Conservation (phyloP, 2,329 filamentous ascomycete species). For the Pseudocercospora fijiensis region DNA sequence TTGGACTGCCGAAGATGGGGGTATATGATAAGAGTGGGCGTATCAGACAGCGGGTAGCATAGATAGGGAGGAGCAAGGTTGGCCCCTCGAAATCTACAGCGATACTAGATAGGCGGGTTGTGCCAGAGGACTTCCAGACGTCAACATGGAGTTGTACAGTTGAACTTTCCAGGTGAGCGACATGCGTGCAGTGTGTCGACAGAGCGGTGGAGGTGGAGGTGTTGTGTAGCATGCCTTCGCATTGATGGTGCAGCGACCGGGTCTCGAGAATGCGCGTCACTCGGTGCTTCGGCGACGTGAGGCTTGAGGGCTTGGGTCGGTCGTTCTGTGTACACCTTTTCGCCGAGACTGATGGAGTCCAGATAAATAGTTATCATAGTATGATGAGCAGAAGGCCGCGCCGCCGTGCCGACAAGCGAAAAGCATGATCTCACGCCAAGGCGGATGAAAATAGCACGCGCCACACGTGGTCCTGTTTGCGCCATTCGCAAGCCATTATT, state of each 20-base stretch:
- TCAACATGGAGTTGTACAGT: conserved; percentile 1
- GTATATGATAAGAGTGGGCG: conserved; percentile 3
- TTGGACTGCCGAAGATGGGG: background rate
- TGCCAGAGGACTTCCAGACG: background rate
- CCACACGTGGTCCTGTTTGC: background rate
- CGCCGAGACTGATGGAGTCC: background rate
- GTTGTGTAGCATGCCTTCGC: background rate
- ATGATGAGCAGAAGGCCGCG: background rate
- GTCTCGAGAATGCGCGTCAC: background rate
- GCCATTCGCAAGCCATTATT: background rate
- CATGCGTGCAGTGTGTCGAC: background rate
- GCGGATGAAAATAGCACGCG: background rate
- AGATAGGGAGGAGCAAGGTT: conserved; percentile 3
- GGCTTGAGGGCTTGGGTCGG: background rate
- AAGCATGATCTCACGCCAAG: background rate
- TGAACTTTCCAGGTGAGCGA: background rate
- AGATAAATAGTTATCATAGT: background rate
- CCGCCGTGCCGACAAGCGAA: background rate
- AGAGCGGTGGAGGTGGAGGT: background rate
- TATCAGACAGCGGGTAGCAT: background rate
- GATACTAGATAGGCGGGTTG: background rate
- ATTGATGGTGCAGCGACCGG: too few relatives aligned
- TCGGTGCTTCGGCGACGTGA: background rate
- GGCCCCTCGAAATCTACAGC: background rate
- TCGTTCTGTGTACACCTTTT: background rate